These are phyloP conservation scores for Suillus occidentalis DNA, from an alignment of 768 basidiomycete genomes.

Conservation along the genomic window DNA sequence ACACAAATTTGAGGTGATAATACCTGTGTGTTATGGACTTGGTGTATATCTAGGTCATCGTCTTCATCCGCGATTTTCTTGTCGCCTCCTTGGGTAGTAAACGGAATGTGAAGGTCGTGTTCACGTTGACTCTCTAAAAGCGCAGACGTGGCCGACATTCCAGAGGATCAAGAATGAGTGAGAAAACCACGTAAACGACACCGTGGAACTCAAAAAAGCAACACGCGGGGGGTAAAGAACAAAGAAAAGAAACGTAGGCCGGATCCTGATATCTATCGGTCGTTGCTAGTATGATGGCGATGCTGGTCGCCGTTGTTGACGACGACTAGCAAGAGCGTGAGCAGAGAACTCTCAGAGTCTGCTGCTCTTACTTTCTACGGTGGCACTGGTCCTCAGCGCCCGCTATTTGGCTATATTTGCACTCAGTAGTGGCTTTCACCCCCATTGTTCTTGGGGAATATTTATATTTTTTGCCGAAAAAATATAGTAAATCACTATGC, in stretches of 20 bases:
- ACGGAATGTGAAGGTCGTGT: conserved; percentile 32
- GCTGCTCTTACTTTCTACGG: conserved; percentile 5
- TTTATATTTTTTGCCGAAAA: conserved; percentile 3
- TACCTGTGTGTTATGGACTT: conserved; percentile 16
- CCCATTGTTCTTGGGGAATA: not conserved
- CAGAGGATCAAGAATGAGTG: conserved; percentile 40
- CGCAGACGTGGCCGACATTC: conserved; percentile 41
- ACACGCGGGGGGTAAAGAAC: conserved; percentile 18
- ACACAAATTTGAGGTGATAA: not conserved
- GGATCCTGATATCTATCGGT: conserved; percentile 1
- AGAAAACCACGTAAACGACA: conserved; percentile 32
- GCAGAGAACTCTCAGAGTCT: conserved; percentile 25
- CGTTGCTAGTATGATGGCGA: conserved; percentile 10
- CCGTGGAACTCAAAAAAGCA: conserved; percentile 15
- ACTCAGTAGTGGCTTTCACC: not conserved
- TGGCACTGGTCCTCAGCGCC: not conserved
- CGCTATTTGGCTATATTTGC: conserved; percentile 24
- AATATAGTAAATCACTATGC: not conserved
- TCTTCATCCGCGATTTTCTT: conserved; percentile 56
- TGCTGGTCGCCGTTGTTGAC: conserved; percentile 29
- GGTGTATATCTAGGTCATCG: conserved; percentile 41
- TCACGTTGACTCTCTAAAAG: conserved; percentile 42
- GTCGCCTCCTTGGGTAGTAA: conserved; percentile 43
- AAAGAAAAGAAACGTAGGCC: conserved; percentile 16
- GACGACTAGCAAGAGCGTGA: conserved; percentile 34